These are phyloP conservation scores for Aspergillus ostianus DNA, from an alignment of 495 filamentous ascomycete species.

Conservation along the genomic window DNA sequence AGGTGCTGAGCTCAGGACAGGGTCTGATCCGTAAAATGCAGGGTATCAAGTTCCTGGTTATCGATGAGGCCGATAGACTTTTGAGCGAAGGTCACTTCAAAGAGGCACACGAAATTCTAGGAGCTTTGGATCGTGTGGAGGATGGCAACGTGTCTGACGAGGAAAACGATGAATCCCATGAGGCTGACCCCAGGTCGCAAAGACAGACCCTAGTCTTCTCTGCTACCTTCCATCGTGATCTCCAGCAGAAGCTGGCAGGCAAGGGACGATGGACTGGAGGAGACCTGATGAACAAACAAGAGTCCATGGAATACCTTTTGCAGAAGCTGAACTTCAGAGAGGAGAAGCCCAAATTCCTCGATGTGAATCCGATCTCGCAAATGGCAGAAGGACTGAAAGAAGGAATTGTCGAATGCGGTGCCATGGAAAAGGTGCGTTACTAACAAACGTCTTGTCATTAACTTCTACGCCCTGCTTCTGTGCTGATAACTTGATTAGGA, in stretches of 20 bases:
- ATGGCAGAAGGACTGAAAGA: conserved; percentile 86
- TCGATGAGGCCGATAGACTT: conserved; percentile 93
- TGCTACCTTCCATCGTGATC: conserved; percentile 84
- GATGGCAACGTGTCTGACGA: conserved; percentile 35
- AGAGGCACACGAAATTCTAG: conserved; percentile 82
- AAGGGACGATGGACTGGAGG: conserved; percentile 56
- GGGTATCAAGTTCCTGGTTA: conserved; percentile 73
- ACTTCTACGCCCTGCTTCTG: too few relatives aligned
- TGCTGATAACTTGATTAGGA: conserved; percentile 49
- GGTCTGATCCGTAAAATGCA: conserved; percentile 63
- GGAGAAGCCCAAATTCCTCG: conserved; percentile 82
- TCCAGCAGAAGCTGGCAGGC: conserved; percentile 86
- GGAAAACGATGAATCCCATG: conserved; percentile 32
- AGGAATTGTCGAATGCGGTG: conserved; percentile 85
- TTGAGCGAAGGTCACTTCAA: conserved; percentile 94
- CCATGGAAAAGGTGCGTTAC: conserved; percentile 76
- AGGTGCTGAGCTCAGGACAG: conserved; percentile 71
- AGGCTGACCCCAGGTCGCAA: conserved; percentile 19
- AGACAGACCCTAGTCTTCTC: conserved; percentile 95
- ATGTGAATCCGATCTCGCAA: conserved; percentile 81
- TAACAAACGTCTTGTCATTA: neutral
- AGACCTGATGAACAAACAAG: conserved; percentile 64
- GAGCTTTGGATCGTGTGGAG: conserved; percentile 62
- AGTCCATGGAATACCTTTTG: conserved; percentile 90
- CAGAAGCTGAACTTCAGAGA: conserved; percentile 85